Percentiles rank a stretch among this genome's conserved stretches.
phyloP scores from a whole-genome alignment of 2,329 filamentous ascomycete species.

The Sarocladium strictum region DNA sequence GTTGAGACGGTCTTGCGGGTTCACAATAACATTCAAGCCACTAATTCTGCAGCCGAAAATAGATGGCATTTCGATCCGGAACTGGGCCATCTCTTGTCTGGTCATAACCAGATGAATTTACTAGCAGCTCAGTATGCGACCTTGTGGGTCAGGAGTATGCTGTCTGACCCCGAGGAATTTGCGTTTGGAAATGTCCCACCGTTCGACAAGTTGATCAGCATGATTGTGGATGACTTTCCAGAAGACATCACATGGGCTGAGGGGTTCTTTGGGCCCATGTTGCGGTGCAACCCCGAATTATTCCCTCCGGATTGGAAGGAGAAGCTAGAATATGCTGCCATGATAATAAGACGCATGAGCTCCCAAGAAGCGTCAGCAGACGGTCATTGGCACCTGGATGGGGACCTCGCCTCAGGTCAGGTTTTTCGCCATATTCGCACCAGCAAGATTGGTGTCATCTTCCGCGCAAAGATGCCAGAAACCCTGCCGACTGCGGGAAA shows the following conservation, averaged over 20 bases:
- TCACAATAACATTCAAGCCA: conserved; percentile 70
- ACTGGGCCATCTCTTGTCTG: conserved; percentile 28
- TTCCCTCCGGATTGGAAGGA: background rate
- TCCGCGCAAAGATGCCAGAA: background rate
- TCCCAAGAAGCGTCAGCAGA: background rate
- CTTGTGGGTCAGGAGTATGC: conserved; percentile 62
- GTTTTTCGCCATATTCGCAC: conserved; percentile 81
- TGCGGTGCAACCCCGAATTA: background rate
- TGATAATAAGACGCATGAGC: background rate
- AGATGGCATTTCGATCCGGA: conserved; percentile 14
- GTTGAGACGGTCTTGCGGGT: background rate
- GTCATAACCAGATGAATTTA: conserved; percentile 36
- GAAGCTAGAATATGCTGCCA: background rate
- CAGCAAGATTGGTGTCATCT: conserved; percentile 69
- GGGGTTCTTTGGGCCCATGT: background rate
- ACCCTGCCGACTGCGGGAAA: background rate
- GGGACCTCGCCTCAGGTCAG: conserved; percentile 47
- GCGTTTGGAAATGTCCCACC: conserved; percentile 31
- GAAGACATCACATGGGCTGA: conserved; percentile 28
- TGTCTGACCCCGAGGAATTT: background rate
- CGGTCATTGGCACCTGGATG: background rate
- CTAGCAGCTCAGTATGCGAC: conserved; percentile 62
- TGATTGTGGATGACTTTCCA: conserved; percentile 58
- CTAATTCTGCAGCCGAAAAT: conserved; percentile 34
- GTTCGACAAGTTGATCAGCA: conserved; percentile 44